These are phyloP conservation scores for Diaporthe sp. DNA, from an alignment of 2,329 filamentous ascomycete species.

Conservation along the genomic window DNA sequence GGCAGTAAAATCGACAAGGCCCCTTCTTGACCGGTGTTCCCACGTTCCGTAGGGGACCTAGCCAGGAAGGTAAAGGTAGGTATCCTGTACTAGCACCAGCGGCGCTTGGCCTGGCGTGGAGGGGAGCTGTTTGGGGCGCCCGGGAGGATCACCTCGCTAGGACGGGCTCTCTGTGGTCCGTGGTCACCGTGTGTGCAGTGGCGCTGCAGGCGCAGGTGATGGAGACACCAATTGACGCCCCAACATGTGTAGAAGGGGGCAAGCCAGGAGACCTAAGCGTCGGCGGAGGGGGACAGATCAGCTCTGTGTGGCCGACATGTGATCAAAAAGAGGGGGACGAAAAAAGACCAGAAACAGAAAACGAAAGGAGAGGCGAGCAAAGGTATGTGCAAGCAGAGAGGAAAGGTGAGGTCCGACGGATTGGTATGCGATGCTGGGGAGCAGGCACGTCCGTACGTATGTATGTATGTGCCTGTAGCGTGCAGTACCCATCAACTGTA, in stretches of 20 bases:
- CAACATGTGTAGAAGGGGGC: constrained; percentile 5
- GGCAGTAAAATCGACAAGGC: constrained; percentile 14
- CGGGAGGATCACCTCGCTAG: constrained; percentile 7
- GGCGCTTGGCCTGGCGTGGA: background rate
- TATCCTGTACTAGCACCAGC: constrained; percentile 12
- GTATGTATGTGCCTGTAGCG: background rate
- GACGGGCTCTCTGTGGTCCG: constrained; percentile 20
- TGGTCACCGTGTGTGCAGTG: constrained; percentile 28
- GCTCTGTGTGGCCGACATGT: constrained; percentile 4
- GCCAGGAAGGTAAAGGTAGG: background rate
- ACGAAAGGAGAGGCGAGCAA: constrained; percentile 2
- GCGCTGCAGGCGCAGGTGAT: constrained; percentile 15
- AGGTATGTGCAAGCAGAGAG: background rate
- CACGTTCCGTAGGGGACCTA: constrained; percentile 5
- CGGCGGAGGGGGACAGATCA: background rate
- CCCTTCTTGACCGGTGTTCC: constrained; percentile 20
- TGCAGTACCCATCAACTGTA: background rate
- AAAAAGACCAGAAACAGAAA: background rate
- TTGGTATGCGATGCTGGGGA: constrained; percentile 9
- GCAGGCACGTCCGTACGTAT: background rate
- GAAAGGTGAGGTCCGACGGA: constrained; percentile 13
- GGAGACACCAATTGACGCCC: constrained; percentile 8
- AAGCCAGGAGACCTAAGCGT: constrained; percentile 4
- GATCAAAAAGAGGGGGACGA: too few species aligned
- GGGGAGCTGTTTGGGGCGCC: background rate